Percentiles rank a stretch among this genome's conserved stretches.
Evolutionary conservation across 139 green algal species (phyloP).

Genomic region (Auxenochlorella pyrenoidosa): DNA sequence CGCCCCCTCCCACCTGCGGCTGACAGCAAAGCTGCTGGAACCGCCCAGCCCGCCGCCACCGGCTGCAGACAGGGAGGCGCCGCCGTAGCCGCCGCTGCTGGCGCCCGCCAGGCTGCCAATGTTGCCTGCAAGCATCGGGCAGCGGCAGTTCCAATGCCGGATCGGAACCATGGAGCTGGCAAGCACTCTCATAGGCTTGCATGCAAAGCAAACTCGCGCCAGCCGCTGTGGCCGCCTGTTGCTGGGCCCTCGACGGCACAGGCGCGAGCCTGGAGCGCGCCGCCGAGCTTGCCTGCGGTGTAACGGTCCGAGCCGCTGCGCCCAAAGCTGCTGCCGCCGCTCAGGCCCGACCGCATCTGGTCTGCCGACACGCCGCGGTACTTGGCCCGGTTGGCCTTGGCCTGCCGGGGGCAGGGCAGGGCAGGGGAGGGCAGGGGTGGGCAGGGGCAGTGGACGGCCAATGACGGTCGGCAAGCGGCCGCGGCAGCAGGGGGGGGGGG

Average conservation of each 20-base stretch:
- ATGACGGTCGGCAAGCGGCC: too few species aligned
- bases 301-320: neutral
- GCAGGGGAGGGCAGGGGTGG: neutral
- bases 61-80: neutral
- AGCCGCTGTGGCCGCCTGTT: too few species aligned
- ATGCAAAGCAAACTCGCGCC: too few species aligned
- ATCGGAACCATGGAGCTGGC: too few species aligned
- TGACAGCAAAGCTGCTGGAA: neutral
- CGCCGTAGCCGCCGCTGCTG: neutral
- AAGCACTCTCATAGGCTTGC: too few species aligned
- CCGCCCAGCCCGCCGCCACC: neutral
- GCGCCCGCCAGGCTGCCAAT: neutral
- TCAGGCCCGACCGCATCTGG: slow-evolving; percentile 34
- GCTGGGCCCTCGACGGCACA: neutral
- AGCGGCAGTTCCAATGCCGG: neutral
- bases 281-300: neutral
- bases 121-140: neutral
- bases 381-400: slow-evolving; percentile 74
- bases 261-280: neutral
- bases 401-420: slow-evolving; percentile 43
- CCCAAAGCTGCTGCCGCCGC: slow-evolving; percentile 8
- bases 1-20: slow-evolving; percentile 21
- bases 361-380: slow-evolving; percentile 77
- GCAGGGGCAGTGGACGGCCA: neutral
- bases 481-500: neutral